A percentile compares a stretch with the other conserved stretches of the same genome.
Evolutionary conservation across 371 early-diverging fungal genomes (phyloP).

Genomic region (Haplosporangium sp.): DNA sequence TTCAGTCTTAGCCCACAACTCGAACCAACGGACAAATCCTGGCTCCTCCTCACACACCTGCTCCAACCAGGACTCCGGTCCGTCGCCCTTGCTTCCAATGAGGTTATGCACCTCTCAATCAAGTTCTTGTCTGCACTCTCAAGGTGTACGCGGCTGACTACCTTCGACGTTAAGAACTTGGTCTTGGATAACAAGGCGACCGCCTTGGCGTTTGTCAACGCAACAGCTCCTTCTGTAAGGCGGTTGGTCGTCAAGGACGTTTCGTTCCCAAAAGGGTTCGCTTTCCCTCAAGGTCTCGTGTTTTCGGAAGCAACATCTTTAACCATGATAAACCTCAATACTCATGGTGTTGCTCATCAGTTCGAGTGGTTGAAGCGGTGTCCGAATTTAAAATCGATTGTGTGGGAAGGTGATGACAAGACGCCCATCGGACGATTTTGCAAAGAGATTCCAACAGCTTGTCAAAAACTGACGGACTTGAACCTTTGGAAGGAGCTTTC

Average conservation of each 20-base stretch:
- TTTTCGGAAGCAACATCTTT: conserved; percentile 27
- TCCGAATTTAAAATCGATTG: conserved; percentile 34
- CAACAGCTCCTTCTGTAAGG: not conserved
- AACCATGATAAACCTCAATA: conserved; percentile 1
- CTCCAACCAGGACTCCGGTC: too few relatives aligned
- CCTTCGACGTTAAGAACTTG: too few relatives aligned
- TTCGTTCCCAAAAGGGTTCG: not conserved
- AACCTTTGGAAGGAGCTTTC: conserved; percentile 7
- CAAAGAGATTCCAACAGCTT: conserved; percentile 8
- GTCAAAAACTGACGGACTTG: conserved; percentile 17
- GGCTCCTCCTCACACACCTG: too few relatives aligned
- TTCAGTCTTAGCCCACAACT: too few relatives aligned
- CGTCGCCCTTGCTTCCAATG: too few relatives aligned
- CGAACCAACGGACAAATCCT: too few relatives aligned
- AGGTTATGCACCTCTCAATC: too few relatives aligned
- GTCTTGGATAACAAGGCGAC: too few relatives aligned
- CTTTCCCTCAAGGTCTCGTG: conserved; percentile 7
- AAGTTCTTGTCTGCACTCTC: too few relatives aligned
- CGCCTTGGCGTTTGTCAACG: too few relatives aligned
- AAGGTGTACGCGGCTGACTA: too few relatives aligned
- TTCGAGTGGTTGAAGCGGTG: conserved; percentile 34
- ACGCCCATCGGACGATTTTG: conserved; percentile 2
- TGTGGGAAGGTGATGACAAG: conserved; percentile 3
- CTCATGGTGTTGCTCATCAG: not conserved
- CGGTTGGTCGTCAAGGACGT: conserved; percentile 6